Evolutionary conservation across 2,329 filamentous ascomycete species (phyloP).

Genomic region (Trichophyton rubrum): DNA sequence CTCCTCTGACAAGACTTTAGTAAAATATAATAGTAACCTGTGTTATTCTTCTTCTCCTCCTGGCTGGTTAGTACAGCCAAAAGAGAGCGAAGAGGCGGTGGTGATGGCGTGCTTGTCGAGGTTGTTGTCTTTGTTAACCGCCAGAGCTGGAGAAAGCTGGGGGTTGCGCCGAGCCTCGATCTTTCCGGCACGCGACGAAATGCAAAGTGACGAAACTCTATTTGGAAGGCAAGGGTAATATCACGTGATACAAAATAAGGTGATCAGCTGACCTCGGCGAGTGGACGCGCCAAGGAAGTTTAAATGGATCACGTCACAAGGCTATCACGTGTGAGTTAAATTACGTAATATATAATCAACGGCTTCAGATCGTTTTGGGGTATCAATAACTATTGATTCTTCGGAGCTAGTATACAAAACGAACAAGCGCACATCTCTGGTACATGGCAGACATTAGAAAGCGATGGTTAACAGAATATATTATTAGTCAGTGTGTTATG

Average conservation of each 20-base stretch:
- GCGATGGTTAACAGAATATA: too few relatives aligned
- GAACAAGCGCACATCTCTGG: not conserved
- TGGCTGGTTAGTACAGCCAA: not conserved
- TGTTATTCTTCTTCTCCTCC: not conserved
- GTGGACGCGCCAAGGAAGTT: not conserved
- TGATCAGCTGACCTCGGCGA: not conserved
- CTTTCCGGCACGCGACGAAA: not conserved
- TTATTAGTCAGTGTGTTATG: too few relatives aligned
- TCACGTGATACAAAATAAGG: not conserved
- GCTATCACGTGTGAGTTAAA: not conserved
- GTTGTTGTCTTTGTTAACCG: not conserved
- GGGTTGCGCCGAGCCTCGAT: not conserved
- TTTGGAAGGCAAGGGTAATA: not conserved
- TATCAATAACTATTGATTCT: not conserved
- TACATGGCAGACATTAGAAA: not conserved
- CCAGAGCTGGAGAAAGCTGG: not conserved
- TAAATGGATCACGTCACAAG: not conserved
- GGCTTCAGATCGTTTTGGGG: too few relatives aligned
- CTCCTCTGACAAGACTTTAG: not conserved
- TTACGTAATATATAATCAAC: not conserved
- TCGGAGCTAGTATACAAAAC: too few relatives aligned
- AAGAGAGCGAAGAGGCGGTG: not conserved
- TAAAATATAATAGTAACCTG: not conserved
- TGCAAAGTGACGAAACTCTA: not conserved
- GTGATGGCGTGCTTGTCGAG: not conserved